Evolutionary conservation across 371 early-diverging fungal genomes (phyloP), one percentile per base, ranked within the genome.

Genomic region (Mortierella sp.): DNA sequence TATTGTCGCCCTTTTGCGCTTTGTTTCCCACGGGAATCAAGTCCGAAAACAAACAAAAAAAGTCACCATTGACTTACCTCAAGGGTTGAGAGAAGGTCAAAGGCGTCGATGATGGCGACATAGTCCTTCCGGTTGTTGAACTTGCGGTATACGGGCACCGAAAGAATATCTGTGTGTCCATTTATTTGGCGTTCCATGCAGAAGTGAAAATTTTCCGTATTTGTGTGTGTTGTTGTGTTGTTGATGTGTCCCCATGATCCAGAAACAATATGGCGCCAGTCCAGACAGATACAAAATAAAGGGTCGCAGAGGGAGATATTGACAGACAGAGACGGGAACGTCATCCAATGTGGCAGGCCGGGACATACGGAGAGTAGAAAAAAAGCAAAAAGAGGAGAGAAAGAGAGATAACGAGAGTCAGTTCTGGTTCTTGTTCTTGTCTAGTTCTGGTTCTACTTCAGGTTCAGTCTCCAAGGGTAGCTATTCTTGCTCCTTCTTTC

Each of bases 121-220:
- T 93, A 93, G 74, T 91, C 91, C 81, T 82, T 85, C 65, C 77
- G 78, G 42, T 86, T 81, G 70, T 87, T 84, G 24, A 88, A 82
- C 14, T 78, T 52, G 26, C 88, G 80, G 80, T 93, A 93, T 26
- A 93, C 92, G 5, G 93, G 93, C 10, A 92, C 90, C n/a, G 93
- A 92, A 2, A 91, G 83, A 21, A 93, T 92, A 75, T 93, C 86
- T 86, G 57, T 16, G 50, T 50, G 50, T 50, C 16, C 16, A 38
- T 26, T 45, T 16, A 70, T 75, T 45, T 7, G 54, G 72, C 38
- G 57, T 26, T 63, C 74, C 34, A 26, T 45, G 14, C 45, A 55
- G 14, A 13, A 7, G 11, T 34, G 21, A 68, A 68, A 68, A 38
- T 2, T 21, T 68, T 68, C 68, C 68, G 68, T 34, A 11, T n/a